These are phyloP conservation scores for Nakazawaea peltata DNA, from an alignment of 805 yeast genomes.

Conservation along the genomic window DNA sequence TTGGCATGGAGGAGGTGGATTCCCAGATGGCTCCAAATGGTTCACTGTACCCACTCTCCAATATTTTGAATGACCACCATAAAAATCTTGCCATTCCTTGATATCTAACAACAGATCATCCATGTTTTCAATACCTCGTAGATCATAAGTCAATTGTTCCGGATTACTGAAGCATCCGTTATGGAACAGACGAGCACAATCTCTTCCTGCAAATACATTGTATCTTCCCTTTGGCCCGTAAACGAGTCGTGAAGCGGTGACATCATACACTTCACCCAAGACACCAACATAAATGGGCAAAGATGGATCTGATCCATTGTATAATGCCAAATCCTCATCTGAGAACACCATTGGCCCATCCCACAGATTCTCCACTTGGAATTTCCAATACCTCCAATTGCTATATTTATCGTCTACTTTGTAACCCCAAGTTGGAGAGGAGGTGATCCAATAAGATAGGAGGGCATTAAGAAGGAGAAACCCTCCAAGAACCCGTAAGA, in stretches of 20 bases:
- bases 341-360: slow-evolving; percentile 26
- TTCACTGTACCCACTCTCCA: slow-evolving; percentile 56
- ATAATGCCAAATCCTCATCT: slow-evolving; percentile 35
- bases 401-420: slow-evolving; percentile 33
- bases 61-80: slow-evolving; percentile 34
- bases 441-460: slow-evolving; percentile 52
- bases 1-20: slow-evolving; percentile 42
- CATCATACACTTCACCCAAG: slow-evolving; percentile 60
- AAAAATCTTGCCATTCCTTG: slow-evolving; percentile 45
- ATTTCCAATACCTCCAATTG: slow-evolving; percentile 31
- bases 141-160: slow-evolving; percentile 56
- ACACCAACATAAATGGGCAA: slow-evolving; percentile 53
- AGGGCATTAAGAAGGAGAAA: slow-evolving; percentile 35
- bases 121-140: slow-evolving; percentile 42
- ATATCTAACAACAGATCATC: slow-evolving; percentile 31
- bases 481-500: slow-evolving; percentile 37
- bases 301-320: slow-evolving; percentile 38
- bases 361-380: slow-evolving; percentile 1
- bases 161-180: slow-evolving; percentile 56
- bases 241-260: slow-evolving; percentile 35
- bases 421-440: slow-evolving; percentile 54
- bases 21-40: slow-evolving; percentile 36
- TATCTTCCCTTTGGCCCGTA: slow-evolving; percentile 59
- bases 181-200: slow-evolving; percentile 59
- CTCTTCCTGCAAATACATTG: slow-evolving; percentile 51